Conservation (phyloP, 2,329 filamentous ascomycete species). For the Cercospora sp. region DNA sequence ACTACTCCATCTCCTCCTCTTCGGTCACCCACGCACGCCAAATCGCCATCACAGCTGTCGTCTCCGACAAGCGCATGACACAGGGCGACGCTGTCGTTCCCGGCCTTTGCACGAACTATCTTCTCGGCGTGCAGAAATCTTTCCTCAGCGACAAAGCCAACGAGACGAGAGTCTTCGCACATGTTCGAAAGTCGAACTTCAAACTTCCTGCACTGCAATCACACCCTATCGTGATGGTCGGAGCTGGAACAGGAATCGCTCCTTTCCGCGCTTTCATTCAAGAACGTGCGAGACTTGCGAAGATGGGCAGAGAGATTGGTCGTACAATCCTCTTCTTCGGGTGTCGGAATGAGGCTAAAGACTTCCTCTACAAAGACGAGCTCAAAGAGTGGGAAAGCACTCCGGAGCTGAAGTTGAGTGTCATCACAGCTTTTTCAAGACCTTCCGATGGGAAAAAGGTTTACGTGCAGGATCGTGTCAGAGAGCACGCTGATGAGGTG, state of each 20-base stretch:
- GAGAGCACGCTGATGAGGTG: slow-evolving; percentile 36
- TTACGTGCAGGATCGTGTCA: slow-evolving; percentile 45
- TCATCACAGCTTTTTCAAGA: slow-evolving; percentile 41
- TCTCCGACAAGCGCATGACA: slow-evolving; percentile 44
- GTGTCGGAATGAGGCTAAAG: slow-evolving; percentile 25
- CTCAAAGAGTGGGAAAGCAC: slow-evolving; percentile 21
- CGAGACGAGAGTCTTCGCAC: slow-evolving; percentile 34
- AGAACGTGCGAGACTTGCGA: slow-evolving; percentile 43
- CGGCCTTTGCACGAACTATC: slow-evolving; percentile 29
- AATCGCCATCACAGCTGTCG: slow-evolving; percentile 60
- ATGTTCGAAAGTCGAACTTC: slow-evolving; percentile 45
- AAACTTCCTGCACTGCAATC: slow-evolving; percentile 43
- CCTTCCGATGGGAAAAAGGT: slow-evolving; percentile 26
- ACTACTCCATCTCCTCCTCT: slow-evolving; percentile 35
- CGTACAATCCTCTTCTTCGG: slow-evolving; percentile 39
- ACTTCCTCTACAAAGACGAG: slow-evolving; percentile 38
- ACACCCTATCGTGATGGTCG: slow-evolving; percentile 55
- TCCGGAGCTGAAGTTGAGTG: slow-evolving; percentile 29
- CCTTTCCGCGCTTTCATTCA: slow-evolving; percentile 49
- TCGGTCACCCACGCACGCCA: slow-evolving; percentile 33
- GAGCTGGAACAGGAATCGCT: slow-evolving; percentile 53
- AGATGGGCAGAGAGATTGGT: slow-evolving; percentile 32
- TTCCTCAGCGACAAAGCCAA: slow-evolving; percentile 35
- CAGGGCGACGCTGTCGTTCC: slow-evolving; percentile 24
- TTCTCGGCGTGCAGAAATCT: slow-evolving; percentile 39